Base-by-base conservation (phyloP, 129 eudicot species). In the Solidago caesia region DNA sequence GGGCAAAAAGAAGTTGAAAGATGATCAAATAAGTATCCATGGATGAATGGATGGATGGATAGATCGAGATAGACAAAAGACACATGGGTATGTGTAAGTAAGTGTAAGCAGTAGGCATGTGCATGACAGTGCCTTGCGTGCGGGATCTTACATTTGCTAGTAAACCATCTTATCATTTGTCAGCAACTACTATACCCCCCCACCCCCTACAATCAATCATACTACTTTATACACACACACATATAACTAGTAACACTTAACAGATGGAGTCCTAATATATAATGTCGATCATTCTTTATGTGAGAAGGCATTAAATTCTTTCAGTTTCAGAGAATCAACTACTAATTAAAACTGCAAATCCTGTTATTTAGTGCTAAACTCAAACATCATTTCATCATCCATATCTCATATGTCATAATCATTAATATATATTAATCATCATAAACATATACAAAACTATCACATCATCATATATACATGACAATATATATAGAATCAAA, bases 161-260 rank as follows among this genome's bases (percentile, higher is more conserved):
- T 67, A 67, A 76, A 26, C 80, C 74, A 76, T 76, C 80, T 67
- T 76, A 43, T 76, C 80, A 55, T 66, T 76, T 76, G 80, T 76
- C 80, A 67, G 68, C 68, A 49, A 64, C 42, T 74, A 74, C 56
- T 51, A 27, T 75, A 72, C 77, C 7, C 46, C 42, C 21, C 78
- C 68, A 12, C 46, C 42, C 21, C 78, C 68, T 26, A 42, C 51
- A 71, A 57, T 59, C 77, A 73, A 58, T 73, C 59, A 58, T 72
- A 44, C 67, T 3, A 7, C 65, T 4, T 56, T 14, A 27, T 27
- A 15, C 45, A 52, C 26, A 51, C 8, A 52, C 26, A 51, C 8
- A 67, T 29, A 4, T 47, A 58, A 25, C 39, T 59, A 2, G 29
- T 5, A 59, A 9, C 2, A 49, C 12, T 49, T 49, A 8, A n/a